Conservation (phyloP, 805 yeast species). For the Suhomyces sp. region DNA sequence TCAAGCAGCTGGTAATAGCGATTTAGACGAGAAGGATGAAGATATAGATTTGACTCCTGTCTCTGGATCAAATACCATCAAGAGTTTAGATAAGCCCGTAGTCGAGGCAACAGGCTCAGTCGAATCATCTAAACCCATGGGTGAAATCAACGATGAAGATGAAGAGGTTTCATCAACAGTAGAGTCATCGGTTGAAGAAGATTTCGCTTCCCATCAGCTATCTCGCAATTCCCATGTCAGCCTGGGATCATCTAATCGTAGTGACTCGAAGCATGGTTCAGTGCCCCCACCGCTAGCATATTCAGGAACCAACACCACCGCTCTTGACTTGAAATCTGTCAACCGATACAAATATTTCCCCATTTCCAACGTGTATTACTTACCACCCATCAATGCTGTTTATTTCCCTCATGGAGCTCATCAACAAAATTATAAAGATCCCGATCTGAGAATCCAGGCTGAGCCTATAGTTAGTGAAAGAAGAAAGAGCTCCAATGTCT, state of each 20-base stretch:
- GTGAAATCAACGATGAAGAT: conserved; percentile 6
- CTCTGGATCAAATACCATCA: background rate
- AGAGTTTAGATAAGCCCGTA: background rate
- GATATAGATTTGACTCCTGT: background rate
- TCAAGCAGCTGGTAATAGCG: conserved; percentile 5
- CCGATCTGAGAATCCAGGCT: conserved; percentile 2
- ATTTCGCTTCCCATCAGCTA: background rate
- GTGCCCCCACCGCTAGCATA: conserved; percentile 3
- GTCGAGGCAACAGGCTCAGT: conserved; percentile 1
- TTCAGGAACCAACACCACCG: conserved; percentile 1
- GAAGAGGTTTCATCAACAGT: conserved; percentile 4
- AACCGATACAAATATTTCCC: conserved; percentile 49
- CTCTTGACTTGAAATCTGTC: conserved; percentile 9
- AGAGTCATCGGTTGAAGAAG: conserved; percentile 4
- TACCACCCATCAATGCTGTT: conserved; percentile 55
- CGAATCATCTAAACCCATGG: background rate
- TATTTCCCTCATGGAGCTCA: conserved; percentile 57
- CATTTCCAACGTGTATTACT: conserved; percentile 47
- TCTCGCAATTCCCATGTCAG: background rate
- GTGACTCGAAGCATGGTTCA: background rate
- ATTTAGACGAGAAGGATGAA: conserved; percentile 7
- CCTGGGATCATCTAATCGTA: conserved; percentile 1
- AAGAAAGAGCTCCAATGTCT: conserved; percentile 15
- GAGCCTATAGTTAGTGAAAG: conserved; percentile 9
- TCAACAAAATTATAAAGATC: conserved; percentile 21